Evolutionary conservation across 2,329 filamentous ascomycete genomes (phyloP).

Genomic region (Scedosporium dehoogii): DNA sequence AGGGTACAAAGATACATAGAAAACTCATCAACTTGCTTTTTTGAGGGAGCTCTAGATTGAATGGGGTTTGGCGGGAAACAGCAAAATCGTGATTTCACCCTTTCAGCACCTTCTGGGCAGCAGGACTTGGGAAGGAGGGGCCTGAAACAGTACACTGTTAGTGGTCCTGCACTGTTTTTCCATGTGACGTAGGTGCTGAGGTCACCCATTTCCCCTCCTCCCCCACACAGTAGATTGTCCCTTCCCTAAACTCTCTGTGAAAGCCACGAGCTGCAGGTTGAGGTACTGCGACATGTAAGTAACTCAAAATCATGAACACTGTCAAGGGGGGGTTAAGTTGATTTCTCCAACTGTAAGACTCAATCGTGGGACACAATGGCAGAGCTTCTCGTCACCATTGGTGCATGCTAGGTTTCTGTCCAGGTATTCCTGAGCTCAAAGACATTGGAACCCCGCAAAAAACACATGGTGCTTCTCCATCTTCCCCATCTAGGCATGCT

Average conservation of each 20-base stretch:
- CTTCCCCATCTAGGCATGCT: not conserved
- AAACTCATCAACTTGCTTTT: not conserved
- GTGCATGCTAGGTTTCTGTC: not conserved
- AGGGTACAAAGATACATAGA: not conserved
- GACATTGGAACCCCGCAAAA: slow-evolving; percentile 5
- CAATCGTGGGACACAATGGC: not conserved
- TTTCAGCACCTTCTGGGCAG: not conserved
- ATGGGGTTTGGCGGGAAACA: not conserved
- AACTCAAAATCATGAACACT: slow-evolving; percentile 4
- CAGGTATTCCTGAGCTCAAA: not conserved
- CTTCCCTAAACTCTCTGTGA: not conserved
- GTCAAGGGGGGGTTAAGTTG: not conserved
- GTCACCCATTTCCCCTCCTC: not conserved
- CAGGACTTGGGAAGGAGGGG: not conserved
- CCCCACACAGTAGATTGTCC: slow-evolving; percentile 2
- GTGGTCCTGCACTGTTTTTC: not conserved
- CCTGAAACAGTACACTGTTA: not conserved
- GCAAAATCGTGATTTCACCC: not conserved
- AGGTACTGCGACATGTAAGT: not conserved
- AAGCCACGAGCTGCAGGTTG: not conserved
- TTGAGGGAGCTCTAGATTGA: not conserved
- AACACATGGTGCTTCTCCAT: not conserved
- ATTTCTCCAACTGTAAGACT: not conserved
- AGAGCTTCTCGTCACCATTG: not conserved
- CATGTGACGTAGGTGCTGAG: not conserved